Evolutionary conservation across 768 basidiomycete genomes (phyloP).

Genomic region (Porphyrellus cyaneotinctus): DNA sequence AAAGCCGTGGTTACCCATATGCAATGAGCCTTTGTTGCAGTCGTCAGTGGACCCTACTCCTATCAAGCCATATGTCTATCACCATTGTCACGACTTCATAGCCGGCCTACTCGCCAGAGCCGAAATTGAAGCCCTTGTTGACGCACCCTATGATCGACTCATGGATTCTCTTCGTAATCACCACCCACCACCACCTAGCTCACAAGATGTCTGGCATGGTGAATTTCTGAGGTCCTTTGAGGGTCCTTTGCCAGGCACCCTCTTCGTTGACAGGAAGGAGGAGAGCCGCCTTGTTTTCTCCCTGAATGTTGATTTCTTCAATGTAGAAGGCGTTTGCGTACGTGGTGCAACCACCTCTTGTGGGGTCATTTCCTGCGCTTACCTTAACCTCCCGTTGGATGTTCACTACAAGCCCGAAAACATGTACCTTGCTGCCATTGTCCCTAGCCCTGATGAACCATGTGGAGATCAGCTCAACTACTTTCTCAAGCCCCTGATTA

Average conservation of each 20-base stretch:
- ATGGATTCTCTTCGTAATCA: background rate
- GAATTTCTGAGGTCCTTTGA: background rate
- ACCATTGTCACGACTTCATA: conserved; percentile 2
- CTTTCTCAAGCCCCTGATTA: background rate
- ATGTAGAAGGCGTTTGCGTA: background rate
- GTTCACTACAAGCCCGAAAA: conserved; percentile 35
- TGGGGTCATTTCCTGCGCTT: conserved; percentile 5
- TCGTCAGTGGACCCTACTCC: background rate
- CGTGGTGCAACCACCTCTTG: background rate
- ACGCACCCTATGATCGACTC: background rate
- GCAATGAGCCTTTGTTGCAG: background rate
- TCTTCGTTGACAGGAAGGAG: background rate
- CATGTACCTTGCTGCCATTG: too few relatives aligned
- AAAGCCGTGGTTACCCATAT: background rate
- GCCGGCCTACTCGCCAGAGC: background rate
- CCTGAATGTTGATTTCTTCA: background rate
- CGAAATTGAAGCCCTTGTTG: background rate
- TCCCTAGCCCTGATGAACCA: conserved; percentile 39
- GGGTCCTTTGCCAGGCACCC: background rate
- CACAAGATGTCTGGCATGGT: background rate
- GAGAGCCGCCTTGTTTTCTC: background rate
- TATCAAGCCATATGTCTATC: conserved; percentile 6
- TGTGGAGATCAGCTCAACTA: conserved; percentile 4
- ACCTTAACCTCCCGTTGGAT: conserved; percentile 34
- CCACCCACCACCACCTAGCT: background rate